A percentile compares a stretch with the other conserved stretches of the same genome.
phyloP scores from a whole-genome alignment of 2,329 filamentous ascomycete genomes.

The Ophiostoma montium region DNA sequence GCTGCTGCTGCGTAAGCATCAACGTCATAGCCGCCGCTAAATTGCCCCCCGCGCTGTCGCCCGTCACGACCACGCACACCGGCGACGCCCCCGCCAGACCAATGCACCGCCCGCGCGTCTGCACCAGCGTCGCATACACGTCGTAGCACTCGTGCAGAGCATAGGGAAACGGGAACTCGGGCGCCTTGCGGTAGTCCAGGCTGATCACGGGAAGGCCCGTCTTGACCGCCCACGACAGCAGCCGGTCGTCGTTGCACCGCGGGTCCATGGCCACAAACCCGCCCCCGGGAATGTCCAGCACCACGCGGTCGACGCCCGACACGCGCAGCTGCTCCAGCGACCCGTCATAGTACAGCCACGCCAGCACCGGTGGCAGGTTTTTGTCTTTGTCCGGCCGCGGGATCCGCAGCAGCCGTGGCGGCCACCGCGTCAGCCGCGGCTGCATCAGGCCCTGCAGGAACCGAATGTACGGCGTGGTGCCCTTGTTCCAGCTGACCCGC shows the following conservation, averaged over 20 bases:
- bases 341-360: slow-evolving; percentile 91
- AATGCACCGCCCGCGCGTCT: slow-evolving; percentile 58
- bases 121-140: slow-evolving; percentile 61
- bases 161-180: slow-evolving; percentile 73
- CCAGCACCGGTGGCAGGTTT: slow-evolving; percentile 57
- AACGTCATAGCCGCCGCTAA: slow-evolving; percentile 67
- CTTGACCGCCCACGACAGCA: slow-evolving; percentile 83
- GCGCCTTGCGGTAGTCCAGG: slow-evolving; percentile 79
- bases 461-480: slow-evolving; percentile 70
- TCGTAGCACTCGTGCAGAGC: slow-evolving; percentile 81
- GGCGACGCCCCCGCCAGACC: slow-evolving; percentile 52
- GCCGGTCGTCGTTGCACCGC: slow-evolving; percentile 84
- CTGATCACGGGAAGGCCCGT: slow-evolving; percentile 81
- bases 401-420: slow-evolving; percentile 71
- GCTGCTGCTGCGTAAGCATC: slow-evolving; percentile 74
- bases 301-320: slow-evolving; percentile 54
- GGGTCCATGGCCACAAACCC: slow-evolving; percentile 96
- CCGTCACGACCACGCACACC: slow-evolving; percentile 59
- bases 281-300: slow-evolving; percentile 84
- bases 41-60: slow-evolving; percentile 74
- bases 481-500: slow-evolving; percentile 90
- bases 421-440: slow-evolving; percentile 66
- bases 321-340: slow-evolving; percentile 47
- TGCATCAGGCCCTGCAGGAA: slow-evolving; percentile 59
- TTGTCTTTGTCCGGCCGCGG: slow-evolving; percentile 75